Conservation (phyloP, 2,329 filamentous ascomycete genomes). For the Byssoonygena ceratinophila region DNA sequence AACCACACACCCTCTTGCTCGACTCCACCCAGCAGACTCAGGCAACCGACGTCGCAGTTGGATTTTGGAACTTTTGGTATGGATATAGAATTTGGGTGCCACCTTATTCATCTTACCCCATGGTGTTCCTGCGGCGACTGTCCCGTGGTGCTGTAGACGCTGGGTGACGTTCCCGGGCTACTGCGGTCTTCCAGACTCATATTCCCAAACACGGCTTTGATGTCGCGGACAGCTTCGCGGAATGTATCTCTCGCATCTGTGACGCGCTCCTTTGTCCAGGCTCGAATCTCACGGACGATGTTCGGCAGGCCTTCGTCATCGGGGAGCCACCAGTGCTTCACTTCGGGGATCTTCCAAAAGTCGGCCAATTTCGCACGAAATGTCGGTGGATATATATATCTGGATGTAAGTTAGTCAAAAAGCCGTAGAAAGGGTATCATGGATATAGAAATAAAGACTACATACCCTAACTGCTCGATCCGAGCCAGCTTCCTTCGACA, state of each 20-base stretch:
- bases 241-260: conserved; percentile 43
- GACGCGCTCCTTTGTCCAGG: conserved; percentile 69
- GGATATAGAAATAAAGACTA: conserved; percentile 17
- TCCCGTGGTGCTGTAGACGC: conserved; percentile 8
- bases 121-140: conserved; percentile 1
- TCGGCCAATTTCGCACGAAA: conserved; percentile 67
- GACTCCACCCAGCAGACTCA: background rate
- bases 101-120: background rate
- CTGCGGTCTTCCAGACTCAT: conserved; percentile 44
- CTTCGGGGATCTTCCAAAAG: conserved; percentile 59
- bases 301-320: conserved; percentile 64
- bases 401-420: conserved; percentile 29
- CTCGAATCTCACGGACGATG: conserved; percentile 64
- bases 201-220: conserved; percentile 61
- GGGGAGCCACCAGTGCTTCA: conserved; percentile 81
- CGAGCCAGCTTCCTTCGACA: conserved; percentile 65
- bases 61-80: too few relatives aligned
- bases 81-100: too few relatives aligned
- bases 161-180: conserved; percentile 24
- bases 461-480: conserved; percentile 70
- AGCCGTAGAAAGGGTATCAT: background rate
- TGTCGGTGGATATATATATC: conserved; percentile 69
- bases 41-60: too few relatives aligned
- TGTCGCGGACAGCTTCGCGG: conserved; percentile 58
- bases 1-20: background rate